Evolutionary conservation across 148 eudicot species (phyloP), one percentile per base, ranked within the genome.

Genomic region (Chenopodium berlandieri): DNA sequence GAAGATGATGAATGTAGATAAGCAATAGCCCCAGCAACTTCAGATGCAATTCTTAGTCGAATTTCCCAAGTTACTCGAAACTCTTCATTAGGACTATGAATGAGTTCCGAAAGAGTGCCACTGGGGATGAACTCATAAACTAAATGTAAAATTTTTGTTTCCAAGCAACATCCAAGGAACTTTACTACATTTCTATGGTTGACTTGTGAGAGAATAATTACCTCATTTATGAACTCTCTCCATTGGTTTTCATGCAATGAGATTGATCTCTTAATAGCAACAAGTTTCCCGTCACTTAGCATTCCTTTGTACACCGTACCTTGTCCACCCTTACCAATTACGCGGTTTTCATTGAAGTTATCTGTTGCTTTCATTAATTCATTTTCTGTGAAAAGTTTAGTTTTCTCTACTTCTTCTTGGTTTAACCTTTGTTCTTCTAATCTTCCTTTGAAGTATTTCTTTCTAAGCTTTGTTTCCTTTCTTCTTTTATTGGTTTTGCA

Each of bases 401-500:
- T 60, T 60, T 60, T 60, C 0, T 20, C n/a, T 1, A 20, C 22
- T 60, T 16, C 22, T 60, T 16, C 64, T 60, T 60, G 22, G 64
- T 60, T 20, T 19, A 60, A 60, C 23, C 64, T 60, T 20, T 60
- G 64, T 60, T 60, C 64, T 60, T 60, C 19, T 12, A 60, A 2
- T 60, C 64, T 16, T 60, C 64, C 64, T 4, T 14, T 60, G 19
- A 60, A 47, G 50, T 47, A 47, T 47, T 47, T 47, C 79, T 27
- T 3, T 88, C 90, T 48, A 9, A 47, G 50, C 50, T 47, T 47
- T 47, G 5, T 5, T 10, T 47, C 50, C 50, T 47, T 47, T 47
- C 50, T 47, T 47, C 5, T 47, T 7, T 5, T 47, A 8, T 47
- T 47, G 7, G 11, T 47, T 47, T 47, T 47, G 12, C 50, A 47